These are phyloP conservation scores for Cyberlindnera maclurae DNA, from an alignment of 805 yeast genomes.

Conservation along the genomic window DNA sequence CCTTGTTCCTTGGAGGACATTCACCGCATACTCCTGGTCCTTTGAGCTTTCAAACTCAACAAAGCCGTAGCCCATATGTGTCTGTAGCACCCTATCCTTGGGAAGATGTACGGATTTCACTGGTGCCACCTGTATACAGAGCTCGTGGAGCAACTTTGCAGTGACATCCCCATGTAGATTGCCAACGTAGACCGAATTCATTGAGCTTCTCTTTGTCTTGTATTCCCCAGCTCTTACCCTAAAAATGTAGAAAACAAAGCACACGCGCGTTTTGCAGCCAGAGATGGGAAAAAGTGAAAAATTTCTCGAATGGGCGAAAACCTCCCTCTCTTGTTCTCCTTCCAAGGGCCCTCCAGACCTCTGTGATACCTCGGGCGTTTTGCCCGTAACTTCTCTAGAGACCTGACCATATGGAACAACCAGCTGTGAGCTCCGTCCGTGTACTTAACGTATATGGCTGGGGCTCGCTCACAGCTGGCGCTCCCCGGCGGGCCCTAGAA, in stretches of 20 bases:
- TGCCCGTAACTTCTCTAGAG: too few relatives aligned
- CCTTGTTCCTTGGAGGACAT: slow-evolving; percentile 51
- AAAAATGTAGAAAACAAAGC: background rate
- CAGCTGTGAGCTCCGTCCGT: too few relatives aligned
- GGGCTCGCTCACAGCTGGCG: background rate
- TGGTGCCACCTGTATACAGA: slow-evolving; percentile 82
- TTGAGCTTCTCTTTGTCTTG: background rate
- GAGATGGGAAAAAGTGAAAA: background rate
- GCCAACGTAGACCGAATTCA: slow-evolving; percentile 39
- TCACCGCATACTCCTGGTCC: slow-evolving; percentile 67
- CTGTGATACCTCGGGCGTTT: too few relatives aligned
- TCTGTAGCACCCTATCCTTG: slow-evolving; percentile 60
- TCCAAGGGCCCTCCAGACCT: background rate
- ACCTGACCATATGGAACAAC: too few relatives aligned
- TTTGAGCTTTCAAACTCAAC: slow-evolving; percentile 53
- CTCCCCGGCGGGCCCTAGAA: slow-evolving; percentile 1
- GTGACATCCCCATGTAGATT: slow-evolving; percentile 72
- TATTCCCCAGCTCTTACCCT: background rate
- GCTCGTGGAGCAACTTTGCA: slow-evolving; percentile 68
- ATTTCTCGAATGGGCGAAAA: background rate
- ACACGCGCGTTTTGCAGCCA: too few relatives aligned
- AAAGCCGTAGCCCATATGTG: slow-evolving; percentile 86
- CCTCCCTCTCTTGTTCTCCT: background rate
- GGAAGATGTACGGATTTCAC: slow-evolving; percentile 67
- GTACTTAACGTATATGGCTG: too few relatives aligned